Percentiles rank a stretch among this genome's conserved stretches.
Evolutionary conservation across 2,329 filamentous ascomycete genomes (phyloP).

Genomic region (Cytospora piceicola): DNA sequence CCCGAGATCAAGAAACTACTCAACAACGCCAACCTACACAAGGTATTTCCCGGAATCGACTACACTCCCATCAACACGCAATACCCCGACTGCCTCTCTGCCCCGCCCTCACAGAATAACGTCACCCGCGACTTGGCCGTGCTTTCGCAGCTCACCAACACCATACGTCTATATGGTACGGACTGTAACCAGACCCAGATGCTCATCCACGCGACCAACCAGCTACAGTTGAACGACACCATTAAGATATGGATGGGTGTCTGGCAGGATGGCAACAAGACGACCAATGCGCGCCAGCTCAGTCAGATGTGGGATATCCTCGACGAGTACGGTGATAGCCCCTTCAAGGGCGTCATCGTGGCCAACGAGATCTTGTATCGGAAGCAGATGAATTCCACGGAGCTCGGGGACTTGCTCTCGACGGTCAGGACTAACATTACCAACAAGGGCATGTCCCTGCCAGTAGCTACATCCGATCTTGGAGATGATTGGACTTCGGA

Average conservation of each 20-base stretch:
- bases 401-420: conserved; percentile 67
- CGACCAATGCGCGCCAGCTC: conserved; percentile 83
- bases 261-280: conserved; percentile 83
- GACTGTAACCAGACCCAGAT: conserved; percentile 98
- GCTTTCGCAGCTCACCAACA: conserved; percentile 86
- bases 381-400: conserved; percentile 68
- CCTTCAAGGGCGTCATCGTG: conserved; percentile 81
- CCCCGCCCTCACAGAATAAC: conserved; percentile 89
- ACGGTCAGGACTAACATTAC: conserved; percentile 76
- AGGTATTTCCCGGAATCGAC: conserved; percentile 93
- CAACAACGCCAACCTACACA: conserved; percentile 81
- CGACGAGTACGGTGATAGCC: conserved; percentile 65
- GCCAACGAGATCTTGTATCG: conserved; percentile 82
- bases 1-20: conserved; percentile 79
- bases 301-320: conserved; percentile 83
- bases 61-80: conserved; percentile 92
- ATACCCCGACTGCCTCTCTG: conserved; percentile 78
- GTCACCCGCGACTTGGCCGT: conserved; percentile 89
- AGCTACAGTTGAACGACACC: conserved; percentile 68
- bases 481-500: conserved; percentile 81
- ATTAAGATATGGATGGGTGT: conserved; percentile 95
- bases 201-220: conserved; percentile 80
- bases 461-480: conserved; percentile 85
- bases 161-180: conserved; percentile 86
- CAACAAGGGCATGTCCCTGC: conserved; percentile 66